Evolutionary conservation across 257 asterid genomes (phyloP).

Genomic region (Anisodus acutangulus): DNA sequence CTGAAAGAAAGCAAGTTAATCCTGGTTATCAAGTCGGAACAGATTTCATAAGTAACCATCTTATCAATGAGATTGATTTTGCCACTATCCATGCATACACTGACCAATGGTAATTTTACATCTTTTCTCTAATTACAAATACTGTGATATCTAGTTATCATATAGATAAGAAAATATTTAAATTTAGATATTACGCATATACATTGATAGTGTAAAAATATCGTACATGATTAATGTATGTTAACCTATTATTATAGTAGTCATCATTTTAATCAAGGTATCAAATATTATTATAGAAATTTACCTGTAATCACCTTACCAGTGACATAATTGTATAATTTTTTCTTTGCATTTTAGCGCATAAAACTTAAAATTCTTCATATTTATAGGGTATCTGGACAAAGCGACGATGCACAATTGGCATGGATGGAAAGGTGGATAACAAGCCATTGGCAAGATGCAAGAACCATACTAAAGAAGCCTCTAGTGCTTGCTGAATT

Average conservation of each 20-base stretch:
- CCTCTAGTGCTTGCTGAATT: background rate
- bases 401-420: background rate
- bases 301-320: too few species aligned
- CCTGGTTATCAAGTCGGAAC: conserved; percentile 20
- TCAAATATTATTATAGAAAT: too few species aligned
- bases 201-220: too few species aligned
- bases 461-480: background rate
- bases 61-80: background rate
- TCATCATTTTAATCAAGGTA: too few species aligned
- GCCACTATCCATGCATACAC: conserved; percentile 2
- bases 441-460: background rate
- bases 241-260: too few species aligned
- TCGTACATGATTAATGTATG: too few species aligned
- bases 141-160: too few species aligned
- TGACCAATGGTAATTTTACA: background rate
- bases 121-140: background rate
- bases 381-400: background rate
- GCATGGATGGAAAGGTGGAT: background rate
- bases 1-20: background rate
- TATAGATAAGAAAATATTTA: too few species aligned
- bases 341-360: too few species aligned
- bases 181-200: too few species aligned
- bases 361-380: too few species aligned
- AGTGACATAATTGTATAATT: too few species aligned
- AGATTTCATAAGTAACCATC: background rate